A percentile compares a stretch with the other conserved stretches of the same genome.
These are phyloP conservation scores for Parathielavia hyrcaniae DNA, from an alignment of 495 filamentous ascomycete genomes.

Conservation along the genomic window DNA sequence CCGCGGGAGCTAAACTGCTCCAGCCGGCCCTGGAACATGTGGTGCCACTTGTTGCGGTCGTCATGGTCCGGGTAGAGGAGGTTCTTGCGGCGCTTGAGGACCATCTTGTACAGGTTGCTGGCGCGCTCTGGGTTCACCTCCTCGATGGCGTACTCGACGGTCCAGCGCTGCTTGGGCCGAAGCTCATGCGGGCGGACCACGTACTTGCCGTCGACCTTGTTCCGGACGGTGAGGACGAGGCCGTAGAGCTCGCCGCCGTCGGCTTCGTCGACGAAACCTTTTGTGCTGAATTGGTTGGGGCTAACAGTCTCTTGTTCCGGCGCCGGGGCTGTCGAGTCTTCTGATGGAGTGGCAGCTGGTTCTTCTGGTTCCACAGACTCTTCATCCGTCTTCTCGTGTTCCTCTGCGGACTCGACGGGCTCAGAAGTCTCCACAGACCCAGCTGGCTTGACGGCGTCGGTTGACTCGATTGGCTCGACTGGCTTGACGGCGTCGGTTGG, in stretches of 20 bases:
- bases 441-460: not conserved
- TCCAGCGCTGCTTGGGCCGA: constrained; percentile 54
- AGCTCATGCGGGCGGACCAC: constrained; percentile 57
- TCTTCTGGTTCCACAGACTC: not conserved
- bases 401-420: not conserved
- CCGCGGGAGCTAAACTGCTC: constrained; percentile 24
- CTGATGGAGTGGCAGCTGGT: not conserved
- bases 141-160: constrained; percentile 65
- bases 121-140: constrained; percentile 45
- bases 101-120: constrained; percentile 44
- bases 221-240: constrained; percentile 62
- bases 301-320: not conserved
- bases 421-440: too few species aligned
- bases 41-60: constrained; percentile 37
- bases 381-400: not conserved
- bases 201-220: constrained; percentile 61
- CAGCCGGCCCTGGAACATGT: constrained; percentile 35
- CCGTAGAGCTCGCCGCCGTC: constrained; percentile 32
- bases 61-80: constrained; percentile 25
- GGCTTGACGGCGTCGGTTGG: not conserved
- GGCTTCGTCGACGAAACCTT: constrained; percentile 11
- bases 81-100: constrained; percentile 48
- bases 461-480: not conserved
- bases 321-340: not conserved
- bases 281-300: not conserved